Conservation (phyloP, 495 filamentous ascomycete genomes). For the Podospora pseudocomata region DNA sequence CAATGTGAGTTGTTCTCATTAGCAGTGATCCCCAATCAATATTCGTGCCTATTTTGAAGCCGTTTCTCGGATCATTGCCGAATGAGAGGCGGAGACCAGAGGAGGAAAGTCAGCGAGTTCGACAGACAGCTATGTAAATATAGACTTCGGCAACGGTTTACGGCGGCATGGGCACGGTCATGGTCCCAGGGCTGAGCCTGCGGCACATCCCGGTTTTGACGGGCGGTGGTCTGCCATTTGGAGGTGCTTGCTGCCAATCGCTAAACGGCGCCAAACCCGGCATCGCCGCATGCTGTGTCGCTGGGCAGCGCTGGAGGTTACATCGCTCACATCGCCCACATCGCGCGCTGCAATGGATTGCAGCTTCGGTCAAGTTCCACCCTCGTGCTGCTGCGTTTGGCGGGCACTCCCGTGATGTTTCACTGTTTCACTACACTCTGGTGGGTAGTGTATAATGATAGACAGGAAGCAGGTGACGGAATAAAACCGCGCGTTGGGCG, state of each 20-base stretch:
- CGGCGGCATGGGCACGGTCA: neutral
- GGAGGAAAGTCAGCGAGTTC: too few relatives aligned
- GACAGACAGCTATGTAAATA: too few relatives aligned
- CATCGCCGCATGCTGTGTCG: slow-evolving; percentile 8
- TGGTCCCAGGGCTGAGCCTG: neutral
- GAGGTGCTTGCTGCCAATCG: neutral
- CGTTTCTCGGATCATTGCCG: too few relatives aligned
- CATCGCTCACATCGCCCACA: neutral
- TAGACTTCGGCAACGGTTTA: too few relatives aligned
- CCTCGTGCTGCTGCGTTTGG: neutral
- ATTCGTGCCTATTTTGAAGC: too few relatives aligned
- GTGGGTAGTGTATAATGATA: too few relatives aligned
- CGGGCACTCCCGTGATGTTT: slow-evolving; percentile 8
- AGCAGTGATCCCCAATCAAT: too few relatives aligned
- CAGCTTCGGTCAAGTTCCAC: neutral
- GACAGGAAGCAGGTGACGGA: neutral
- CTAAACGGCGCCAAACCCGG: neutral
- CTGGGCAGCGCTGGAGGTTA: neutral
- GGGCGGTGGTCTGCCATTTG: neutral
- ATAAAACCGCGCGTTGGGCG: neutral
- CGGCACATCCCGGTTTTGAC: neutral
- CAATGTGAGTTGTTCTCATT: too few relatives aligned
- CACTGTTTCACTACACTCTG: slow-evolving; percentile 2
- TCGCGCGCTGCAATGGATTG: neutral
- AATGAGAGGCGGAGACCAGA: too few relatives aligned